Evolutionary conservation across 148 eudicot species (phyloP).

Genomic region (Cornus controversa): DNA sequence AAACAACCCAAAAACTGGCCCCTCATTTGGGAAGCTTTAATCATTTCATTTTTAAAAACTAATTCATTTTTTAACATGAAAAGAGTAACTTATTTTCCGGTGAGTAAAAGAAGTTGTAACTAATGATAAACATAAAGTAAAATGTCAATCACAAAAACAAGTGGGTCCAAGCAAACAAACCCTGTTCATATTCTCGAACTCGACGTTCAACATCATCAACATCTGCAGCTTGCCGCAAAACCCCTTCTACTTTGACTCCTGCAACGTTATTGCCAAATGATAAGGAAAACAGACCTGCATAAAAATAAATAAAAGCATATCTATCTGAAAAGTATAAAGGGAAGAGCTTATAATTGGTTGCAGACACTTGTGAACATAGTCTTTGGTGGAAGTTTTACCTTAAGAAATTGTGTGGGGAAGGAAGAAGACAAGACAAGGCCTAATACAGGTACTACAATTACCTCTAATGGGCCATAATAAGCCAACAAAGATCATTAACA

Average conservation of each 20-base stretch:
- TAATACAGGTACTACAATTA: neutral
- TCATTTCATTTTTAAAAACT: neutral
- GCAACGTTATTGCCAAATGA: conserved; percentile 23
- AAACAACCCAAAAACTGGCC: neutral
- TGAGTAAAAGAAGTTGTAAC: neutral
- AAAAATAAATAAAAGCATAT: conserved; percentile 2
- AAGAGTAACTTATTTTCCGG: neutral
- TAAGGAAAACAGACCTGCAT: conserved; percentile 2
- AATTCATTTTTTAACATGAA: neutral
- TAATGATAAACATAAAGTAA: neutral
- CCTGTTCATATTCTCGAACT: conserved; percentile 83
- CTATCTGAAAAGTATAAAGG: neutral
- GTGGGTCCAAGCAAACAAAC: conserved; percentile 37
- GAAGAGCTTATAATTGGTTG: neutral
- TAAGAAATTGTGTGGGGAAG: neutral
- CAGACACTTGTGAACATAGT: neutral
- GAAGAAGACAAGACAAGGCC: neutral
- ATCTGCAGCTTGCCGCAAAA: conserved; percentile 97
- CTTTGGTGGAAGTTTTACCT: neutral
- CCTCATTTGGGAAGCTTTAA: neutral
- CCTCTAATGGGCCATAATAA: neutral
- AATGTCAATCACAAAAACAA: conserved; percentile 6
- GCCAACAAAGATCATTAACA: neutral
- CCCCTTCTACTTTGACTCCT: conserved; percentile 89
- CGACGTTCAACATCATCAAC: conserved; percentile 91